Percentiles rank a stretch among this genome's conserved stretches.
These are phyloP conservation scores for Chrysopogon serrulatus DNA, from an alignment of 176 grass and related monocot species.

Conservation along the genomic window DNA sequence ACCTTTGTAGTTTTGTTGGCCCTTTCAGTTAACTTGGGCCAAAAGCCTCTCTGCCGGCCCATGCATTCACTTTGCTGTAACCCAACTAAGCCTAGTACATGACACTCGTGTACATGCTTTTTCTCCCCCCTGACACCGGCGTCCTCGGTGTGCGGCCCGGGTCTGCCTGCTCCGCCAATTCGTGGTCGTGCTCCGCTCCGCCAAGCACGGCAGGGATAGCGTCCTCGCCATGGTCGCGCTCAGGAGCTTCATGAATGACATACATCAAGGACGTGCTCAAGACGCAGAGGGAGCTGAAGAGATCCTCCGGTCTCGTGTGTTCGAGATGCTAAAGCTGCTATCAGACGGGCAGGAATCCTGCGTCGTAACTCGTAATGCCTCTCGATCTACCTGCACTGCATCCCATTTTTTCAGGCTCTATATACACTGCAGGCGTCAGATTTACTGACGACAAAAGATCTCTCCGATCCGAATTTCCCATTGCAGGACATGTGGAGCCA, in stretches of 20 bases:
- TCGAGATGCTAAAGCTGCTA: constrained; percentile 69
- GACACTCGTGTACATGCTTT: constrained; percentile 60
- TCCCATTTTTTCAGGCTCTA: background rate
- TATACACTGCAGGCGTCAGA: background rate
- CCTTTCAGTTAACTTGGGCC: no score
- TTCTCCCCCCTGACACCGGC: constrained; percentile 59
- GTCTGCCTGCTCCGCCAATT: constrained; percentile 55
- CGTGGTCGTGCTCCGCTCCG: no score
- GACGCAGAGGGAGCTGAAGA: constrained; percentile 58
- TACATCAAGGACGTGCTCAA: constrained; percentile 57
- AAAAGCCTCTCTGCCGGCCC: no score
- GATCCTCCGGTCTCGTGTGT: constrained; percentile 50
- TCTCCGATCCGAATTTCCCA: no score
- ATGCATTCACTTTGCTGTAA: no score
- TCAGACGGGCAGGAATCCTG: constrained; percentile 66
- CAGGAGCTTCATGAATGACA: no score
- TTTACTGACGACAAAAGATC: background rate
- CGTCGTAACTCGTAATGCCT: constrained; percentile 41
- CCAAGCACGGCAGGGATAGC: no score
- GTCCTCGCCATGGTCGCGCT: no score
- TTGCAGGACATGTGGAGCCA: no score
- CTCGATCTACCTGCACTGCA: background rate
- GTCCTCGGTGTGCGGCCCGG: constrained; percentile 47
- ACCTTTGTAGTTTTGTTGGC: no score
- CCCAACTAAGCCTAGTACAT: no score